Percentiles rank a stretch among this genome's conserved stretches.
phyloP scores from a whole-genome alignment of 2,329 filamentous ascomycete genomes.

The Colletotrichum sp. region DNA sequence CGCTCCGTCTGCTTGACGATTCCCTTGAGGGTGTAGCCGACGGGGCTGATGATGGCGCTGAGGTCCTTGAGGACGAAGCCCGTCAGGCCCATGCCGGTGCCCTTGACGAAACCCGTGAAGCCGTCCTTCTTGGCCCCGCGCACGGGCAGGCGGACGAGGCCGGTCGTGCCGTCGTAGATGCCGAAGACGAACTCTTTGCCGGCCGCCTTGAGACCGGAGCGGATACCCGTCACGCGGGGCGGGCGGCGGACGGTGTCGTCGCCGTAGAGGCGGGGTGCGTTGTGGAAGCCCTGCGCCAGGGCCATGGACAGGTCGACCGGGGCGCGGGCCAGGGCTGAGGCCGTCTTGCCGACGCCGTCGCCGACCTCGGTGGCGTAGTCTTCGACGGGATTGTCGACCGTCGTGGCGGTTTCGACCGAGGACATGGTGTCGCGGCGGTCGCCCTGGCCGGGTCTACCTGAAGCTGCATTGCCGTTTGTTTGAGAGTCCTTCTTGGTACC shows the following conservation, averaged over 20 bases:
- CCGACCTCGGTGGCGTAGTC: conserved; percentile 57
- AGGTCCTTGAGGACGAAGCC: conserved; percentile 71
- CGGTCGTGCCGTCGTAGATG: conserved; percentile 69
- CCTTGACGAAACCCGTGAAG: conserved; percentile 50
- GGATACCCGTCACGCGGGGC: conserved; percentile 67
- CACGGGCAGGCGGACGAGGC: conserved; percentile 64
- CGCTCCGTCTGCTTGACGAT: conserved; percentile 64
- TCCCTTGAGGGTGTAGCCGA: conserved; percentile 69
- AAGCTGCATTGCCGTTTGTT: neutral
- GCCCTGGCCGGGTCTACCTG: neutral
- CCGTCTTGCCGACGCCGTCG: conserved; percentile 55
- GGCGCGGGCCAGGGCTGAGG: conserved; percentile 55
- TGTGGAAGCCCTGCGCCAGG: conserved; percentile 73
- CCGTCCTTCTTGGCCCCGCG: conserved; percentile 62
- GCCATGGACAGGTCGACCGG: conserved; percentile 67
- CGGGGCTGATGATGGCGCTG: conserved; percentile 63
- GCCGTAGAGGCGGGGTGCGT: conserved; percentile 72
- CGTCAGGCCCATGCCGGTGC: conserved; percentile 67
- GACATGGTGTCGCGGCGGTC: conserved; percentile 23
- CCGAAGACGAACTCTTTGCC: conserved; percentile 67
- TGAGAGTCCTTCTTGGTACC: neutral
- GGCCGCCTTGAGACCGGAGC: conserved; percentile 66
- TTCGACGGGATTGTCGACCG: conserved; percentile 33
- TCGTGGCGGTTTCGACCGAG: conserved; percentile 19
- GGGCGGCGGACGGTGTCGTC: conserved; percentile 72